A percentile compares a stretch with the other conserved stretches of the same genome.
These are phyloP conservation scores for Dryas drummondii DNA, from an alignment of 306 rosid genomes.

Conservation along the genomic window DNA sequence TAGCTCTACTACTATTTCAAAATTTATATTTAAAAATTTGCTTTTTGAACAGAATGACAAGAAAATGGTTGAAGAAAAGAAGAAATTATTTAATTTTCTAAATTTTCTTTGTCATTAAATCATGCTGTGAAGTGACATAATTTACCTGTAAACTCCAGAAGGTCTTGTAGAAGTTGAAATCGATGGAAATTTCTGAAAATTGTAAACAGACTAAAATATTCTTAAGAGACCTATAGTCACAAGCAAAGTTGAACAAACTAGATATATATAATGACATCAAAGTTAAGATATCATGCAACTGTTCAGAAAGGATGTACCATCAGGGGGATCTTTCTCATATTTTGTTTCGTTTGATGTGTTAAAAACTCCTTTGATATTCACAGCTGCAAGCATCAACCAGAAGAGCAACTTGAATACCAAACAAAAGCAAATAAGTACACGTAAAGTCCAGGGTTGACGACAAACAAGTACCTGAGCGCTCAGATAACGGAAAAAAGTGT, in stretches of 20 bases:
- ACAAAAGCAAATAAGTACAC: slow-evolving; percentile 23
- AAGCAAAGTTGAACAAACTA: slow-evolving; percentile 4
- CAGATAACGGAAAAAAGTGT: slow-evolving; percentile 92
- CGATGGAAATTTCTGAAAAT: slow-evolving; percentile 85
- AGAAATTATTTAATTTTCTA: neutral
- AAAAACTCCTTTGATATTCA: slow-evolving; percentile 95
- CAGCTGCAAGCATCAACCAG: slow-evolving; percentile 57
- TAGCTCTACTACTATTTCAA: neutral
- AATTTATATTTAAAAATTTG: neutral
- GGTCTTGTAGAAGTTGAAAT: slow-evolving; percentile 96
- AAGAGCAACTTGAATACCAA: slow-evolving; percentile 17
- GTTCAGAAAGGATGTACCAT: slow-evolving; percentile 46
- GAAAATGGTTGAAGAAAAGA: neutral
- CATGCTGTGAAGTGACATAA: slow-evolving; percentile 21
- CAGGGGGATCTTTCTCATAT: slow-evolving; percentile 87
- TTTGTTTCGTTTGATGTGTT: slow-evolving; percentile 96
- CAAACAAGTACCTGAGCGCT: slow-evolving; percentile 73
- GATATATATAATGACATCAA: neutral
- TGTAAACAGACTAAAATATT: slow-evolving; percentile 19
- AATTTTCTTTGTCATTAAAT: neutral
- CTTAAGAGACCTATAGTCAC: slow-evolving; percentile 6
- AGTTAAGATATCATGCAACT: slow-evolving; percentile 12
- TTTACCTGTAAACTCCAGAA: slow-evolving; percentile 97
- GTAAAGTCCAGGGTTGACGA: slow-evolving; percentile 17
- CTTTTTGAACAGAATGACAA: neutral